Conservation (phyloP, 192 early-diverging fungal genomes). For the Coemansia erecta region DNA sequence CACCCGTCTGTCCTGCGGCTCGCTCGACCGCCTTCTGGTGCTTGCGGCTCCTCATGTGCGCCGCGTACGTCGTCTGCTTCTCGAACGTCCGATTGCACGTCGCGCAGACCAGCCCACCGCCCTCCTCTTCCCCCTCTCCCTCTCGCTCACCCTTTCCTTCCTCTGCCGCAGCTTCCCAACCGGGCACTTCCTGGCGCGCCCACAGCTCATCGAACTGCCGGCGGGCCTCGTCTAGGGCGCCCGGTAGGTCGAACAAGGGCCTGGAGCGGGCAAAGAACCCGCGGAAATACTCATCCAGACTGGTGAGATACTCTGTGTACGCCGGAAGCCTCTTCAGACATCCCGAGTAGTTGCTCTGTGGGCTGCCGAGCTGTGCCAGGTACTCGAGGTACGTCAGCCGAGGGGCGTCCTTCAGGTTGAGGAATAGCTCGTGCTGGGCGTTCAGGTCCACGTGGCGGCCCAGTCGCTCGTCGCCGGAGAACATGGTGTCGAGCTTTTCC, state of each 20-base stretch:
- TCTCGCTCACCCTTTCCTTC: too few relatives aligned
- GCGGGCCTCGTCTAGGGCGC: conserved; percentile 51
- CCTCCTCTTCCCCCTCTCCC: too few relatives aligned
- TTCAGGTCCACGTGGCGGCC: conserved; percentile 89
- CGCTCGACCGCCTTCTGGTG: conserved; percentile 74
- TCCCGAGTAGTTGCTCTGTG: conserved; percentile 7
- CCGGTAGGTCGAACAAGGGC: conserved; percentile 71
- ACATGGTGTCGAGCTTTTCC: conserved; percentile 69
- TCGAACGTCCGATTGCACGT: conserved; percentile 80
- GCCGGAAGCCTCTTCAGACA: conserved; percentile 8
- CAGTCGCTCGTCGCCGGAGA: conserved; percentile 87
- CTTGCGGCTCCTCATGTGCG: conserved; percentile 86
- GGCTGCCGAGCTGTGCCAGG: conserved; percentile 49
- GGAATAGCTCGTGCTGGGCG: conserved; percentile 71
- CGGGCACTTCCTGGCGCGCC: conserved; percentile 45
- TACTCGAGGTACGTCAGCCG: conserved; percentile 59
- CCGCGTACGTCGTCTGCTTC: conserved; percentile 81
- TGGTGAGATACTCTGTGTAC: conserved; percentile 45
- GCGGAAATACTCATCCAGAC: conserved; percentile 67
- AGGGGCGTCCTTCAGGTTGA: conserved; percentile 65
- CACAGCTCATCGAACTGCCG: conserved; percentile 65
- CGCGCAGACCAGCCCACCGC: conserved; percentile 63
- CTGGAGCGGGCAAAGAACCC: conserved; percentile 69
- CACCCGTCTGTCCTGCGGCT: not conserved
- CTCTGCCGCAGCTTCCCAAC: conserved; percentile 71